A percentile compares a stretch with the other conserved stretches of the same genome.
Evolutionary conservation across 2,329 filamentous ascomycete species (phyloP).

Genomic region (Paecilomyces dactylethromorphus): DNA sequence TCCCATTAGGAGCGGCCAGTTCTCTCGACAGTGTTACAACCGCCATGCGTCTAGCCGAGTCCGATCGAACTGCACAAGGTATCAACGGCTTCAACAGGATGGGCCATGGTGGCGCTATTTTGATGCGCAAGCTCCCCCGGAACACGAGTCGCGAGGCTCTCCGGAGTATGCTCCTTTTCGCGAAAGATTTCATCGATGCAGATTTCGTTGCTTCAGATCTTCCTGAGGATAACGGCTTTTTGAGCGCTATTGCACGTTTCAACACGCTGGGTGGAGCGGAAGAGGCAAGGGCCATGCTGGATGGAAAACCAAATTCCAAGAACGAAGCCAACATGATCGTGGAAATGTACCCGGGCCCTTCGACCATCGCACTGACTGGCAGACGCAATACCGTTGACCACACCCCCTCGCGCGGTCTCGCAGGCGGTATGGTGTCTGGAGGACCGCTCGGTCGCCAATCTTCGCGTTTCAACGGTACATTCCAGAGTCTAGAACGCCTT

Average conservation of each 20-base stretch:
- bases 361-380: slow-evolving; percentile 21
- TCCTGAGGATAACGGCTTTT: slow-evolving; percentile 51
- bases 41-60: slow-evolving; percentile 29
- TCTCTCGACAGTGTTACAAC: slow-evolving; percentile 26
- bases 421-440: slow-evolving; percentile 21
- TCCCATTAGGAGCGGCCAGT: slow-evolving; percentile 31
- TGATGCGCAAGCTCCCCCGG: slow-evolving; percentile 54
- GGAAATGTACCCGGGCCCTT: slow-evolving; percentile 44
- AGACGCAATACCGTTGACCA: slow-evolving; percentile 52
- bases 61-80: slow-evolving; percentile 28
- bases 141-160: slow-evolving; percentile 54
- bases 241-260: slow-evolving; percentile 55
- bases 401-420: slow-evolving; percentile 27
- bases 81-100: slow-evolving; percentile 28
- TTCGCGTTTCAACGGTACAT: slow-evolving; percentile 56
- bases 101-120: slow-evolving; percentile 36
- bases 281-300: slow-evolving; percentile 52
- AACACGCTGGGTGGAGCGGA: slow-evolving; percentile 50
- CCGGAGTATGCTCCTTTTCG: slow-evolving; percentile 59
- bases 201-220: slow-evolving; percentile 51
- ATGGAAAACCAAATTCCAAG: slow-evolving; percentile 57
- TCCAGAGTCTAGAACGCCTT: slow-evolving; percentile 52
- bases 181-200: slow-evolving; percentile 55
- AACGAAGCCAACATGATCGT: slow-evolving; percentile 54
- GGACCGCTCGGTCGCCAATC: slow-evolving; percentile 45